Evolutionary conservation across 1,284 basidiomycete species (phyloP).

Genomic region (Bondarzewia mesenterica): DNA sequence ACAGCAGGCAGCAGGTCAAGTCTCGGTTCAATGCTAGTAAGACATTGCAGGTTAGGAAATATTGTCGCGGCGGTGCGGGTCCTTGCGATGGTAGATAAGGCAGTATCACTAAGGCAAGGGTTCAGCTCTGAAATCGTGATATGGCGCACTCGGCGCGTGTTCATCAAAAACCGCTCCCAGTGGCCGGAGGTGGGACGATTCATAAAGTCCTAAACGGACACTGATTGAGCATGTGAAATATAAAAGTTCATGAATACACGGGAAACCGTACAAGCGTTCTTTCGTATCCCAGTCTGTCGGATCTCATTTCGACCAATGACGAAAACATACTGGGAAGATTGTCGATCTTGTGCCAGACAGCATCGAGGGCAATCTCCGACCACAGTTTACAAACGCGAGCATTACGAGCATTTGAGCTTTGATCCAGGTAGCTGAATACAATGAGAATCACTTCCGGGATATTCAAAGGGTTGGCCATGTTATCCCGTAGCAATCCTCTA

Average conservation of each 20-base stretch:
- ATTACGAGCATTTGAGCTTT: constrained; percentile 13
- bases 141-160: background rate
- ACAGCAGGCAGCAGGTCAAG: no score
- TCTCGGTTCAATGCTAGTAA: background rate
- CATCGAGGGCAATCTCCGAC: constrained; percentile 22
- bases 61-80: background rate
- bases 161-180: background rate
- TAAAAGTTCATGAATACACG: no score
- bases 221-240: no score
- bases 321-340: no score
- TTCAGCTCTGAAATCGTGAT: background rate
- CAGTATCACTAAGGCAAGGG: background rate
- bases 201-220: no score
- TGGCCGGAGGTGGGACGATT: background rate
- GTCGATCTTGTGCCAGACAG: constrained; percentile 19
- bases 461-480: no score
- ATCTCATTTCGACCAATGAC: no score
- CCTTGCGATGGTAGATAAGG: background rate
- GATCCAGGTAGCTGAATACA: constrained; percentile 19
- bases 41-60: background rate
- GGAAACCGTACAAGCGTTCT: no score
- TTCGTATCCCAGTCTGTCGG: no score
- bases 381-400: constrained; percentile 21
- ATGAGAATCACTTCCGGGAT: constrained; percentile 24
- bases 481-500: no score